Conservation (phyloP, 805 yeast genomes). For the Cyberlindnera bimundalis region DNA sequence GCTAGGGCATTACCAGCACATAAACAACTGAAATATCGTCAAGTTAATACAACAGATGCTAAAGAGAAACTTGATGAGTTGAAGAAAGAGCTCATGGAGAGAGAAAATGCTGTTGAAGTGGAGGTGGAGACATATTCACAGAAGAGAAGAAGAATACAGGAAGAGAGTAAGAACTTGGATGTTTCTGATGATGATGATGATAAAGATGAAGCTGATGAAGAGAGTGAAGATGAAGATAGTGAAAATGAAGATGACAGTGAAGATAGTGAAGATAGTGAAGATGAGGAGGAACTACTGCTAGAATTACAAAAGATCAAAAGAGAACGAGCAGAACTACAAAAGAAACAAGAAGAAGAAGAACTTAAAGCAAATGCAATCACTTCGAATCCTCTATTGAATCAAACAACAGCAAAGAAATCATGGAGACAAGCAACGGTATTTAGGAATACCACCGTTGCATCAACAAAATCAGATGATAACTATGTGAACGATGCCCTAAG, state of each 20-base stretch:
- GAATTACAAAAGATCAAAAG: conserved; percentile 39
- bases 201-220: conserved; percentile 26
- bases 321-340: conserved; percentile 31
- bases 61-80: conserved; percentile 21
- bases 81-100: conserved; percentile 17
- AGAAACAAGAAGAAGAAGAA: conserved; percentile 28
- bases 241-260: conserved; percentile 35
- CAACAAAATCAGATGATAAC: conserved; percentile 25
- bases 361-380: conserved; percentile 22
- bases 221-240: conserved; percentile 19
- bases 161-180: conserved; percentile 35
- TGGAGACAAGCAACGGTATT: conserved; percentile 37
- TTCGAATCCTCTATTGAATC: conserved; percentile 28
- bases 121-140: conserved; percentile 16
- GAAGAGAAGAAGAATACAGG: conserved; percentile 21
- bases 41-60: conserved; percentile 6
- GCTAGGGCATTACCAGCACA: conserved; percentile 55
- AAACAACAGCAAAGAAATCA: conserved; percentile 17
- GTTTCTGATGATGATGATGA: conserved; percentile 19
- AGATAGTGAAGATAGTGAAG: conserved; percentile 35
- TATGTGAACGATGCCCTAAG: conserved; percentile 31
- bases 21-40: conserved; percentile 46
- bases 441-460: conserved; percentile 17
- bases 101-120: conserved; percentile 17
- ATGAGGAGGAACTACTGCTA: conserved; percentile 40